Conservation (phyloP, 495 filamentous ascomycete species). For the Niebla homalea region DNA sequence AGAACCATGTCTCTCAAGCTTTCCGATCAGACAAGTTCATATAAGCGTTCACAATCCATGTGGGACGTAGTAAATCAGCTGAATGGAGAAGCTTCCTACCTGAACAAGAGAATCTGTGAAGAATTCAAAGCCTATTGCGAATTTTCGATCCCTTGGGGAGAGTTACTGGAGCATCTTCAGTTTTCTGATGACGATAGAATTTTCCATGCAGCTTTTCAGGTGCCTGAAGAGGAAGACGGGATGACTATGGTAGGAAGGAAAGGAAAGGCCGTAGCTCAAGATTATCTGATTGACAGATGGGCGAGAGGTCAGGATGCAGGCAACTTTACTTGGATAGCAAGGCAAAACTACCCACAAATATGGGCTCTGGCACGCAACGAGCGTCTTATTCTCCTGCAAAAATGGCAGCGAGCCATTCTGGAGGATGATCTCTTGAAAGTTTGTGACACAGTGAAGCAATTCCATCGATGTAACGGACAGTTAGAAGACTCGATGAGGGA, state of each 20-base stretch:
- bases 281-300: slow-evolving; percentile 50
- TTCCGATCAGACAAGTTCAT: slow-evolving; percentile 27
- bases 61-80: slow-evolving; percentile 31
- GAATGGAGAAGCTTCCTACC: slow-evolving; percentile 17
- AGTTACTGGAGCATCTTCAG: slow-evolving; percentile 50
- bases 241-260: slow-evolving; percentile 32
- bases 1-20: slow-evolving; percentile 36
- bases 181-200: slow-evolving; percentile 39
- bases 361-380: slow-evolving; percentile 38
- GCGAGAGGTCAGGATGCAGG: slow-evolving; percentile 33
- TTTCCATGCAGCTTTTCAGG: slow-evolving; percentile 43
- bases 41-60: slow-evolving; percentile 16
- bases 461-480: slow-evolving; percentile 29
- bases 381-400: slow-evolving; percentile 22
- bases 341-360: slow-evolving; percentile 20
- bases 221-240: slow-evolving; percentile 31
- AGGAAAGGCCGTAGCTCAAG: slow-evolving; percentile 31
- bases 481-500: slow-evolving; percentile 32
- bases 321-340: slow-evolving; percentile 22
- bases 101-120: slow-evolving; percentile 8
- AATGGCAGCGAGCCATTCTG: slow-evolving; percentile 39
- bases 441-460: slow-evolving; percentile 21
- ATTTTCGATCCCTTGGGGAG: background rate
- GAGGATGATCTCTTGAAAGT: slow-evolving; percentile 36
- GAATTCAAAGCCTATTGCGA: slow-evolving; percentile 20